These are phyloP conservation scores for Colletotrichum acutatum DNA, from an alignment of 2,329 filamentous ascomycete species.

Conservation along the genomic window DNA sequence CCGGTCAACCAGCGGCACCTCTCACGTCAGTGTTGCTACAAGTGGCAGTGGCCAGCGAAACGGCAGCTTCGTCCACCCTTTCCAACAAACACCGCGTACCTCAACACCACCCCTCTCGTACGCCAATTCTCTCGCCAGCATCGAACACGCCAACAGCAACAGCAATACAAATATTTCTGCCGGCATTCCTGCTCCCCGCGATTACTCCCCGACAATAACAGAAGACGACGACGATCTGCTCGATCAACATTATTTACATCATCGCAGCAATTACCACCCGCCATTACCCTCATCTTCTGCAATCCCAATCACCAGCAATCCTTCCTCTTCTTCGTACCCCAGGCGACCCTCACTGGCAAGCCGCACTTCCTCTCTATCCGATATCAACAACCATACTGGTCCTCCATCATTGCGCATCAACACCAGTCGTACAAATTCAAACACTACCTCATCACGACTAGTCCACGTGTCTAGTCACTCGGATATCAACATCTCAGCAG, in stretches of 20 bases:
- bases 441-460: constrained; percentile 48
- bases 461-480: constrained; percentile 59
- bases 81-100: constrained; percentile 71
- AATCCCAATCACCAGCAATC: constrained; percentile 42
- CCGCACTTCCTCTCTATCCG: constrained; percentile 52
- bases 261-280: constrained; percentile 38
- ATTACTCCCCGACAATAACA: constrained; percentile 66
- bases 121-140: constrained; percentile 64
- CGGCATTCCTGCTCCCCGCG: constrained; percentile 47
- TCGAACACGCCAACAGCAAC: constrained; percentile 50
- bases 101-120: constrained; percentile 70
- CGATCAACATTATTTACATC: constrained; percentile 23
- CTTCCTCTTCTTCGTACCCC: constrained; percentile 35
- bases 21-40: constrained; percentile 66
- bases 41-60: constrained; percentile 61
- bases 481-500: constrained; percentile 53
- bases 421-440: constrained; percentile 45
- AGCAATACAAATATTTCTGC: background rate
- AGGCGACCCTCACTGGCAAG: constrained; percentile 52
- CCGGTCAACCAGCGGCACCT: constrained; percentile 68
- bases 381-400: constrained; percentile 43
- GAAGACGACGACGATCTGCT: constrained; percentile 59
- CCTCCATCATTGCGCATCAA: constrained; percentile 50
- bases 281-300: constrained; percentile 30
- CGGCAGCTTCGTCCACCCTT: constrained; percentile 70